Base-by-base conservation (phyloP, 495 filamentous ascomycete species). In the Hapsidospora chrysogenum region DNA sequence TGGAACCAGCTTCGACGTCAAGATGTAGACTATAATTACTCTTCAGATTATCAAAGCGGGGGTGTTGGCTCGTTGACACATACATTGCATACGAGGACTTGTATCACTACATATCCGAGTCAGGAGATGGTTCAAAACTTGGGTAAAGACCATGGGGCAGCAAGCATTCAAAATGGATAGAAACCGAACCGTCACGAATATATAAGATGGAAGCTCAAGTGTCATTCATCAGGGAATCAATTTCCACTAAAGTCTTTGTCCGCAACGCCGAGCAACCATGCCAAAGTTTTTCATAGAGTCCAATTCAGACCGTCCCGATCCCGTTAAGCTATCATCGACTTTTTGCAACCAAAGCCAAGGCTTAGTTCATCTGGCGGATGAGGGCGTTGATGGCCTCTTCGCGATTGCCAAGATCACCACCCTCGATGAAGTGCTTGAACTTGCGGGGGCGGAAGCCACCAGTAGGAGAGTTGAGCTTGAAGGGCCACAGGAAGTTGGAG, bases 391-490 rank as follows among this genome's bases (percentile, higher is more conserved):
- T 96, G 70, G 94, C 81, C 49, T 97, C 87, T 68, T 97, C 89
- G 50, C 89, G 75, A 73, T 96, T 94, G 62, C 89, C 89, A 46
- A 86, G 67, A 64, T 97, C 89, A 74, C 87, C 87, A 63, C 89
- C 89, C 76, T 96, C 81, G 46, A 97, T 81, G 72, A 83, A 97
- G 72, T 97, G 92, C 71, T 84, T 85, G 80, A 96, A 96, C 72
- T 96, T 97, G 60, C 89, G 72, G 38, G 76, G 63, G 56, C 79
- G 72, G 80, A 97, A 97, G 35, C 92, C 87, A 54, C 89, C 92
- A 43, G 66, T 97, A 51, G 89, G 89, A 70, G 85, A 92, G 72
- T 74, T 83, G 49, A 97, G 77, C 80, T 97, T 96, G 78, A 97
- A 97, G 51, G 89, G 89, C 89, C 89, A 97, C 33, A 97, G 70